Evolutionary conservation across 2,329 filamentous ascomycete species (phyloP).

Genomic region (Colletotrichum sublineola): DNA sequence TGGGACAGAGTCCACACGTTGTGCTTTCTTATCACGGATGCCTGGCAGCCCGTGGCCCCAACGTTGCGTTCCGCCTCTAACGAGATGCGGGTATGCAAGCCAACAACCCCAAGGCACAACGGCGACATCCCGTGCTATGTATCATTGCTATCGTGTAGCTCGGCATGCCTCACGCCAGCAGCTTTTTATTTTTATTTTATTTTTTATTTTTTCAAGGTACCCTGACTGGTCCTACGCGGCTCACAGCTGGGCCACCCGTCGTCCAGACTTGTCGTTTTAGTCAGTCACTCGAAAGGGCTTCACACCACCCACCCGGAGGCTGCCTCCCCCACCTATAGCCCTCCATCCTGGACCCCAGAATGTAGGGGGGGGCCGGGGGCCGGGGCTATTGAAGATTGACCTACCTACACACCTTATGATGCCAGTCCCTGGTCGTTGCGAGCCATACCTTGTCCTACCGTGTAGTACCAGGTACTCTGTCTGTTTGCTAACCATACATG

Average conservation of each 20-base stretch:
- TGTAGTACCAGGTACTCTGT: slow-evolving; percentile 1
- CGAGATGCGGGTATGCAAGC: slow-evolving; percentile 34
- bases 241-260: slow-evolving; percentile 9
- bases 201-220: background rate
- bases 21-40: background rate
- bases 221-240: background rate
- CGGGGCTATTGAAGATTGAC: slow-evolving; percentile 27
- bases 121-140: slow-evolving; percentile 12
- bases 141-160: slow-evolving; percentile 27
- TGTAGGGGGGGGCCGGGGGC: slow-evolving; percentile 30
- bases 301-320: slow-evolving; percentile 10
- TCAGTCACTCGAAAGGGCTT: slow-evolving; percentile 26
- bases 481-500: slow-evolving; percentile 23
- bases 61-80: slow-evolving; percentile 18
- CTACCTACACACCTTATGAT: slow-evolving; percentile 15
- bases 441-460: background rate
- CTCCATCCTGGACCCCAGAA: slow-evolving; percentile 34
- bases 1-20: background rate
- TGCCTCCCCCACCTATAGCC: slow-evolving; percentile 5
- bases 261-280: slow-evolving; percentile 23
- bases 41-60: background rate
- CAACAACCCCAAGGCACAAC: slow-evolving; percentile 22
- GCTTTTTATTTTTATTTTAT: too few species aligned
- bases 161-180: slow-evolving; percentile 37
- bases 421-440: slow-evolving; percentile 24